Evolutionary conservation across 345 rosid genomes (phyloP).

Genomic region (Barbarea vulgaris): DNA sequence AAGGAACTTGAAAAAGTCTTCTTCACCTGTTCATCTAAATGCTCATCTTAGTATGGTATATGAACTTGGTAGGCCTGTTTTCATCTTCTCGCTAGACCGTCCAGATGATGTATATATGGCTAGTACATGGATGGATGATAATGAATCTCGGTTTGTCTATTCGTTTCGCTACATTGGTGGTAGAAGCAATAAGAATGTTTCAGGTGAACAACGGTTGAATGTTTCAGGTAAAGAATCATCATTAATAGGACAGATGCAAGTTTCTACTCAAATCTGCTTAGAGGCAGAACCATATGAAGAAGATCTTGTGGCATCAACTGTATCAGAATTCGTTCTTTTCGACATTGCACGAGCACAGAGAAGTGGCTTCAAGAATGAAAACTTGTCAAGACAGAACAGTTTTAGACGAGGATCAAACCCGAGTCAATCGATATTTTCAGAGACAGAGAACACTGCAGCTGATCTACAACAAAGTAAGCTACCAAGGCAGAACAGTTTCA

Average conservation of each 20-base stretch:
- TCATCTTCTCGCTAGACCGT: slow-evolving; percentile 57
- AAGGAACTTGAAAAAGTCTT: slow-evolving; percentile 44
- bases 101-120: slow-evolving; percentile 80
- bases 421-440: slow-evolving; percentile 38
- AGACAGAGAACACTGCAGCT: slow-evolving; percentile 26
- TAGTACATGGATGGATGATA: slow-evolving; percentile 64
- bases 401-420: slow-evolving; percentile 18
- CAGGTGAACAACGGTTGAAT: slow-evolving; percentile 45
- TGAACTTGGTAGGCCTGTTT: slow-evolving; percentile 69
- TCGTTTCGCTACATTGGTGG: slow-evolving; percentile 67
- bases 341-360: slow-evolving; percentile 62
- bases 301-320: slow-evolving; percentile 52
- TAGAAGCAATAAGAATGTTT: slow-evolving; percentile 55
- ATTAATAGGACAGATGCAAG: slow-evolving; percentile 87
- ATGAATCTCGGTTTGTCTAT: slow-evolving; percentile 60
- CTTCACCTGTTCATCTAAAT: slow-evolving; percentile 82
- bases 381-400: slow-evolving; percentile 38
- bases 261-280: slow-evolving; percentile 63
- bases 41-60: slow-evolving; percentile 66
- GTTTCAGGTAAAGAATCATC: slow-evolving; percentile 57
- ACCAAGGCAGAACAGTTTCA: slow-evolving; percentile 37
- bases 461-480: slow-evolving; percentile 43
- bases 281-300: slow-evolving; percentile 51
- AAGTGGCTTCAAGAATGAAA: slow-evolving; percentile 33
- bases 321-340: slow-evolving; percentile 78